Base-by-base conservation (phyloP, 2,329 filamentous ascomycete genomes). In the Trichoderma sp. region DNA sequence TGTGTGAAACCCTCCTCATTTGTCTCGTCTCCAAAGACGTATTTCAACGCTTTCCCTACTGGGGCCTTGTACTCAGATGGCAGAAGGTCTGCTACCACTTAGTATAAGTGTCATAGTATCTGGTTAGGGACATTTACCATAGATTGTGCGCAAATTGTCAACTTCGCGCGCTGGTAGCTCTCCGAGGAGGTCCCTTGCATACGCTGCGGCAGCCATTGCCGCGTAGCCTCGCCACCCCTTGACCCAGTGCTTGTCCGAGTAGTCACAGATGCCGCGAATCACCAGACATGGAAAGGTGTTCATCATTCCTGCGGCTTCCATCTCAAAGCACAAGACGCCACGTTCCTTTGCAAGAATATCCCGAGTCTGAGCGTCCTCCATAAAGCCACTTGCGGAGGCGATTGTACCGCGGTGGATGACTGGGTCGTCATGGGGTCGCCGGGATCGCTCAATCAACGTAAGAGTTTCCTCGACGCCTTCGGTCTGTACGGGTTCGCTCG, bases 301-400 rank as follows among this genome's bases (percentile, higher is more conserved):
- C 26, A 80, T 74, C 21, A 24, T 24, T 6, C 50, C 50, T 34
- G 50, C 50, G 6, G 50, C 50, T 52, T 52, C 50, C 50, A 52
- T 52, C 10, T 52, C 50, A 19, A 52, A 52, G 17, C 50, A 52
- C 50, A 52, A 52, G 24, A 52, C 50, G 0, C 30, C 50, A 6
- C n/a, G 24, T 34, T 52, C 26, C 0, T n/a, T 17, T 4, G 26
- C 50, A 3, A 52, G 50, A 3, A 28, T 34, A 34, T 52, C 50
- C 30, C 50, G 24, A 30, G 19, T 52, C 26, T n/a, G 24, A 52
- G 50, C 26, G 26, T 52, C 26, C 0, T 52, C 26, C 50, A 52
- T 52, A n/a, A 52, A 30, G 15, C 17, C 6, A 6, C 30, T 24
- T n/a, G 50, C 26, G 2, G 50, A 52, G 12, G 50, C 50, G n/a